phyloP scores from a whole-genome alignment of 805 yeast genomes.

The Tetrapisispora nanseiensis region DNA sequence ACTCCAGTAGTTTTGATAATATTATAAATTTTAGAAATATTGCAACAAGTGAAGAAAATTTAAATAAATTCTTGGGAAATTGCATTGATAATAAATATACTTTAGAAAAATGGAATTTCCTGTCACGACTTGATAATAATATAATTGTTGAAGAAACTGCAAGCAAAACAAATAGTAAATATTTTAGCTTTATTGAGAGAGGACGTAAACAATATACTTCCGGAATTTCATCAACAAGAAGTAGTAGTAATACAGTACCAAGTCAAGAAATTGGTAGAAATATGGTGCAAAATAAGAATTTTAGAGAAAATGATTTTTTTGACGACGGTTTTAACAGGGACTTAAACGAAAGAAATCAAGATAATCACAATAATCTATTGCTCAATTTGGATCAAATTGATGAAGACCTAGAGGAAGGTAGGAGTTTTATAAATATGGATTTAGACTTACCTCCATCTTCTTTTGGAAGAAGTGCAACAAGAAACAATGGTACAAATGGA shows the following conservation, averaged over 20 bases:
- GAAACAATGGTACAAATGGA: conserved; percentile 12
- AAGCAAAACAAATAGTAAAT: background rate
- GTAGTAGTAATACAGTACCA: conserved; percentile 14
- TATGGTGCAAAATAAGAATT: conserved; percentile 3
- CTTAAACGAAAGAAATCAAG: background rate
- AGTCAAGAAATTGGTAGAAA: conserved; percentile 24
- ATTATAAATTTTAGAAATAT: background rate
- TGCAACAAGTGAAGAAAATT: background rate
- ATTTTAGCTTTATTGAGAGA: conserved; percentile 11
- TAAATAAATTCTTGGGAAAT: background rate
- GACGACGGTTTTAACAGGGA: background rate
- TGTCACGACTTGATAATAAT: background rate
- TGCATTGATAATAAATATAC: background rate
- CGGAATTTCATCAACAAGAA: conserved; percentile 10
- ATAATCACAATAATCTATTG: conserved; percentile 8
- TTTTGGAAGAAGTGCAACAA: conserved; percentile 18
- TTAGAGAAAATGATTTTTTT: background rate
- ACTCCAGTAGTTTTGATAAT: background rate
- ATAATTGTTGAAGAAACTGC: background rate
- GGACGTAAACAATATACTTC: conserved; percentile 16
- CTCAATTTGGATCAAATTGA: conserved; percentile 24
- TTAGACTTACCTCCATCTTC: conserved; percentile 28
- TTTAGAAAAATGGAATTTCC: background rate
- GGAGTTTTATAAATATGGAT: conserved; percentile 14
- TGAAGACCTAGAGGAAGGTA: conserved; percentile 20